phyloP scores from a whole-genome alignment of 1,284 basidiomycete species.

The Ustilago shanxiensis region DNA sequence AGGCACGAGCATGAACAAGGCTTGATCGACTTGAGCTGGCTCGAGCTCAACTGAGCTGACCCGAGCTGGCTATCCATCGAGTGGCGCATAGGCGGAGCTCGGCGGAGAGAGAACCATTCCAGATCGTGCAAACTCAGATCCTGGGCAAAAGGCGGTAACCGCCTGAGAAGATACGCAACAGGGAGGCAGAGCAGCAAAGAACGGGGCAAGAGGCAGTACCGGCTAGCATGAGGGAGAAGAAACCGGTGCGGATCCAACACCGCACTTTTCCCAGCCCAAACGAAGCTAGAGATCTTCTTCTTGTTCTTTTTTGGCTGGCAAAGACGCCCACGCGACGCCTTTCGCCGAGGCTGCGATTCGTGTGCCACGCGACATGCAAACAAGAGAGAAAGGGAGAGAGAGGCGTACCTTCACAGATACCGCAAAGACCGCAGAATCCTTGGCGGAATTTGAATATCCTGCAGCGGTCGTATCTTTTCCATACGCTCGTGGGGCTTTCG shows the following conservation, averaged over 20 bases:
- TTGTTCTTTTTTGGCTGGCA: background rate
- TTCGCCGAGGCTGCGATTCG: constrained; percentile 15
- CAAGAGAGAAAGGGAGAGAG: background rate
- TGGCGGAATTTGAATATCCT: constrained; percentile 5
- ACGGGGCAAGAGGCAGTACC: background rate
- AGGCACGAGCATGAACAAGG: constrained; percentile 1
- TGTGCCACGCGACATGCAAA: constrained; percentile 11
- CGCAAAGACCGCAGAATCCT: background rate
- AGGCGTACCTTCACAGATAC: background rate
- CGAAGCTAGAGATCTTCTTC: background rate
- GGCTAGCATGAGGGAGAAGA: background rate
- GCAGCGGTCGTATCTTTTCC: constrained; percentile 1
- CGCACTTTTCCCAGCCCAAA: constrained; percentile 1
- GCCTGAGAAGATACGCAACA: background rate
- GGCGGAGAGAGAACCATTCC: background rate
- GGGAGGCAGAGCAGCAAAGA: background rate
- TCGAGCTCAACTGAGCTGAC: no score
- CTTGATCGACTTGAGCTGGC: background rate
- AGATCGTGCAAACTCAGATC: constrained; percentile 1
- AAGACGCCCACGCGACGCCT: constrained; percentile 24
- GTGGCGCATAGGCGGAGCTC: background rate
- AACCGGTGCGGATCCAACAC: background rate
- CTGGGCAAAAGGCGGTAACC: background rate
- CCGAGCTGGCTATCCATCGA: background rate
- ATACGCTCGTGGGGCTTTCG: background rate